A percentile compares a stretch with the other conserved stretches of the same genome.
phyloP scores from a whole-genome alignment of 1,284 basidiomycete genomes.

The Afroboletus lepidellus region DNA sequence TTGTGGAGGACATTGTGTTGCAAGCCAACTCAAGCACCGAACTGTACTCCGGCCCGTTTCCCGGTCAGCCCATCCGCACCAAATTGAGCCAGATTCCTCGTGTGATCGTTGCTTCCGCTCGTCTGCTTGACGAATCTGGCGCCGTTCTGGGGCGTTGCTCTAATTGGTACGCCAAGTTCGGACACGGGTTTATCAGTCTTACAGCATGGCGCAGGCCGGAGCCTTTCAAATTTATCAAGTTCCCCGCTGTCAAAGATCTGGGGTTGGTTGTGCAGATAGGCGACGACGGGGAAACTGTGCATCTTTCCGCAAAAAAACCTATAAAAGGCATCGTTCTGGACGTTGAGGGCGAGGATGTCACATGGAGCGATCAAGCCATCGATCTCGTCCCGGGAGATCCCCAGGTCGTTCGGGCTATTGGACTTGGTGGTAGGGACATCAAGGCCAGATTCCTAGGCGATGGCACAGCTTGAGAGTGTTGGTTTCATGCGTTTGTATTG shows the following conservation, averaged over 20 bases:
- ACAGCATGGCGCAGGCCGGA: slow-evolving; percentile 61
- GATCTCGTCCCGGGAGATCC: slow-evolving; percentile 84
- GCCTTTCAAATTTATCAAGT: slow-evolving; percentile 87
- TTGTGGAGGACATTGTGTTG: slow-evolving; percentile 53
- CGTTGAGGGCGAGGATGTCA: slow-evolving; percentile 66
- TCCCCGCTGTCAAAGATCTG: slow-evolving; percentile 61
- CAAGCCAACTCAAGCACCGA: slow-evolving; percentile 81
- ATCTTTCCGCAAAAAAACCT: slow-evolving; percentile 61
- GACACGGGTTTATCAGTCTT: slow-evolving; percentile 9
- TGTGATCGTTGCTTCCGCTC: slow-evolving; percentile 73
- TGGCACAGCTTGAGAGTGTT: slow-evolving; percentile 51
- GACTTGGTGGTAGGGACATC: slow-evolving; percentile 64
- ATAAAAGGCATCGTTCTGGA: slow-evolving; percentile 86
- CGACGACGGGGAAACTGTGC: slow-evolving; percentile 61
- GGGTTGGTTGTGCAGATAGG: slow-evolving; percentile 53
- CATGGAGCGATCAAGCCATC: slow-evolving; percentile 85
- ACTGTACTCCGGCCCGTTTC: slow-evolving; percentile 66
- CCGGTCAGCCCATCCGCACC: slow-evolving; percentile 67
- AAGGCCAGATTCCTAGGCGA: slow-evolving; percentile 73
- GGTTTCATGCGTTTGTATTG: not conserved
- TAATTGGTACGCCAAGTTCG: slow-evolving; percentile 59
- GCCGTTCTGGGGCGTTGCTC: slow-evolving; percentile 72
- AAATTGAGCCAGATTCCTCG: slow-evolving; percentile 64
- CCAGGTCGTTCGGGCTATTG: slow-evolving; percentile 63
- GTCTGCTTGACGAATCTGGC: slow-evolving; percentile 59